Base-by-base conservation (phyloP, 352 stramenopile species). In the Phytophthora cryptogea region DNA sequence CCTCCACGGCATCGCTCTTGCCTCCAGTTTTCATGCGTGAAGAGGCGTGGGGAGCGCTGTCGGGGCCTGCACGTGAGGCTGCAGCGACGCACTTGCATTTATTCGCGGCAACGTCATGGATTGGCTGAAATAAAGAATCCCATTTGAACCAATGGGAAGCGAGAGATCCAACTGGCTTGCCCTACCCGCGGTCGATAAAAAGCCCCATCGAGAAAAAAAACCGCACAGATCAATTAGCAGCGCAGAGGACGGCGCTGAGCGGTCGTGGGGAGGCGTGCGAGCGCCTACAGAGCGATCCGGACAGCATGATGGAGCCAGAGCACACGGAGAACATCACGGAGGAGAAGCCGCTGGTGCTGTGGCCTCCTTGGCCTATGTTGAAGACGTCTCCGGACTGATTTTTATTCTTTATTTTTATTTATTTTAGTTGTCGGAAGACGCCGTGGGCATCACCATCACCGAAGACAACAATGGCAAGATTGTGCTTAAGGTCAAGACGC, bases 401-500 rank as follows among this genome's bases (percentile, higher is more conserved):
- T 42, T 40, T 14, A 42, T 50, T 27, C 8, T 23, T 49, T 42
- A n/a, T 35, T 13, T 46, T 27, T 30, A 0, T 44, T 23, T 66
- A 39, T 44, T 44, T 28, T 44, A 88, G 80, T 53, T 88, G 30
- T 65, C 64, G 16, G 70, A 71, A 16, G 73, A 84, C 44, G 39
- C 54, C 7, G 76, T 88, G 28, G 70, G 67, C 17, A 89, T 90
- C 59, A 69, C 70, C 23, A 87, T 90, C 46, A 40, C 80, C 42
- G 69, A 85, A 27, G 66, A 89, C 23, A 50, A 66, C 11, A 68
- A 65, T 44, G 76, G 69, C 9, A 64, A 64, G 46, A 75, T 92
- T 48, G 54, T 90, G 54, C 56, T 95, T 16, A 92, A 90, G 67
- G 70, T 95, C 35, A 95, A 95, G 70, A 95, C 86, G 58, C 72